Evolutionary conservation across 2,329 filamentous ascomycete species (phyloP), one percentile per base, ranked within the genome.

Genomic region (Pseudodiploospora longispora): DNA sequence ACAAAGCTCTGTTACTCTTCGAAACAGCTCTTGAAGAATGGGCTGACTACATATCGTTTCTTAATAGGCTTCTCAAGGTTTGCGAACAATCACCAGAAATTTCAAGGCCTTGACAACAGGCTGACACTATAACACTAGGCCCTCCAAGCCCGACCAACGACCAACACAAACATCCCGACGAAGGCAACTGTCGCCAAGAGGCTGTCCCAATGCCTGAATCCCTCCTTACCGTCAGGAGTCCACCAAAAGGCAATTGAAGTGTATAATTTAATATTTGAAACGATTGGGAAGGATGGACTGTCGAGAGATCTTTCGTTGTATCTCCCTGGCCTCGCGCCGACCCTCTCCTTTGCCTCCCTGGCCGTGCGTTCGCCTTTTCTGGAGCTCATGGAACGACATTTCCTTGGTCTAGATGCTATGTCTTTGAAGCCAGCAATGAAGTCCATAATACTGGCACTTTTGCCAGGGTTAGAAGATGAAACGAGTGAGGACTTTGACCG

Each of bases 11-110:
- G 50, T 79, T 85, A 38, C 75, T 95, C 31, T 98, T 96, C 69
- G 93, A 98, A 61, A 90, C 87, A 10, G 82, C 88, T 30, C 74
- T 96, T 54, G 89, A 97, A 67, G 93, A 98, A 80, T 98, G 93
- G 93, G 93, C 94, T 40, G 93, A 98, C 68, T 98, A 98, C 62
- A 98, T 98, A 58, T 95, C 91, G 12, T 98, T 97, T 62, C 70
- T 98, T 44, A 94, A 87, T 60, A 82, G 88, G 50, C 74, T 98
- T 40, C 73, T 95, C 50, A 97, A 96, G 80, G 87, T 90, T 62
- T 55, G 63, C 19, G 19, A 19, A 19, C 19, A 19, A 19, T 19
- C 19, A 19, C 19, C 19, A 19, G 19, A 40, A 29, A 12, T 37
- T 32, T 27, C 9, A 6, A 30, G 8, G 9, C 8, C 10, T n/a